Conservation (phyloP, 2,329 filamentous ascomycete genomes). For the Calonectria crousiana region DNA sequence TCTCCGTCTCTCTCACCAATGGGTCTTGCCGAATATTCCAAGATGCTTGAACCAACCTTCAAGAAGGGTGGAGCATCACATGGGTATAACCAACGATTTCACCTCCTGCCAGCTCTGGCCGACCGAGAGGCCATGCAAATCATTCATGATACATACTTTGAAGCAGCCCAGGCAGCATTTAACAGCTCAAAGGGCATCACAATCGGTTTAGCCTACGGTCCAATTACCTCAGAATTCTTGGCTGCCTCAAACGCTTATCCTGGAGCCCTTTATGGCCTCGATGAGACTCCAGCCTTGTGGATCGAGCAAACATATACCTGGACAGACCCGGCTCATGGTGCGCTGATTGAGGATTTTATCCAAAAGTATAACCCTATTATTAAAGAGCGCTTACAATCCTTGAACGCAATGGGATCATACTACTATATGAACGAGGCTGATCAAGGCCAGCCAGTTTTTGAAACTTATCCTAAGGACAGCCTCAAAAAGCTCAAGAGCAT, state of each 20-base stretch:
- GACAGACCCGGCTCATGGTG: neutral
- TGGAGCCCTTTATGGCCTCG: neutral
- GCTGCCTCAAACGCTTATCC: neutral
- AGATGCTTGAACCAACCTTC: neutral
- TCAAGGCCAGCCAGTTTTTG: neutral
- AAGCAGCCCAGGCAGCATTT: no score
- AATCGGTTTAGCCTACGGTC: no score
- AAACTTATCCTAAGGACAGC: neutral
- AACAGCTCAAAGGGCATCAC: no score
- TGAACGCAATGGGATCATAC: neutral
- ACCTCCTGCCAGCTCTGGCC: neutral
- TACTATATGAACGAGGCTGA: neutral
- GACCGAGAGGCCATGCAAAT: neutral
- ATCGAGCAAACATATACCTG: neutral
- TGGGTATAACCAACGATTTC: neutral
- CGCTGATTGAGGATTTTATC: no score
- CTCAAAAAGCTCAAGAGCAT: neutral
- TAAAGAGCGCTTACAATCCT: no score
- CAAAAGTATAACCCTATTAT: no score
- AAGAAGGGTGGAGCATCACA: neutral
- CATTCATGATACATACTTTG: neutral
- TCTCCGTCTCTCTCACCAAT: no score
- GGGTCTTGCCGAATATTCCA: no score
- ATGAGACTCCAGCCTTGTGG: neutral
- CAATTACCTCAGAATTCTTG: no score